Evolutionary conservation across 495 filamentous ascomycete genomes (phyloP).

Genomic region (Penicillium lividum): DNA sequence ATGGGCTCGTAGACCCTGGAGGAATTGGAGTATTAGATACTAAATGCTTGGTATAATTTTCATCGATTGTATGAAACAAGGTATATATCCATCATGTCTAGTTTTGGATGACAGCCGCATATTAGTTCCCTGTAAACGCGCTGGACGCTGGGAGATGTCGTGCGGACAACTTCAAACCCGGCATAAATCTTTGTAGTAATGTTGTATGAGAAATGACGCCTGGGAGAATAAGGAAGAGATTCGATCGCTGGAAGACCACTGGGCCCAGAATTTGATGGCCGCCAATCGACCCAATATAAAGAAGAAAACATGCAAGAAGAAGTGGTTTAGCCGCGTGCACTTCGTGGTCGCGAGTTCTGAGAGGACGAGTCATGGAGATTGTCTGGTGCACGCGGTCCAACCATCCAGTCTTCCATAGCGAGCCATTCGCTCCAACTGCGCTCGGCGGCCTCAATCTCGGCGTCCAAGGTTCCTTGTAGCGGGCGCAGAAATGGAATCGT

Average conservation of each 20-base stretch:
- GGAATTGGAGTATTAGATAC: neutral
- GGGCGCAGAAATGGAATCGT: conserved; percentile 84
- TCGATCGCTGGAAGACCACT: conserved; percentile 24
- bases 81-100: conserved; percentile 17
- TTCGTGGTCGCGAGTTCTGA: conserved; percentile 38
- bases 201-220: conserved; percentile 20
- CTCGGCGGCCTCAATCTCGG: conserved; percentile 84
- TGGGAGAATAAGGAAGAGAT: conserved; percentile 8
- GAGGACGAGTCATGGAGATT: conserved; percentile 48
- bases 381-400: conserved; percentile 62
- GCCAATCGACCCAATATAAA: conserved; percentile 16
- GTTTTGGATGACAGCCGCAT: conserved; percentile 4
- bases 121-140: conserved; percentile 11
- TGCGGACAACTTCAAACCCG: conserved; percentile 1
- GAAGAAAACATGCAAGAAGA: conserved; percentile 6
- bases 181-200: conserved; percentile 13
- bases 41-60: neutral
- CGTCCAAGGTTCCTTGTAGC: conserved; percentile 68
- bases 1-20: neutral
- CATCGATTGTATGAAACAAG: conserved; percentile 5
- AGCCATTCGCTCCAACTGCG: conserved; percentile 82
- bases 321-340: conserved; percentile 28
- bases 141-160: neutral
- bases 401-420: conserved; percentile 96
- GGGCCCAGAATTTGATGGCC: conserved; percentile 17